Base-by-base conservation (phyloP, 371 early-diverging fungal genomes). In the Coemansia sp. region DNA sequence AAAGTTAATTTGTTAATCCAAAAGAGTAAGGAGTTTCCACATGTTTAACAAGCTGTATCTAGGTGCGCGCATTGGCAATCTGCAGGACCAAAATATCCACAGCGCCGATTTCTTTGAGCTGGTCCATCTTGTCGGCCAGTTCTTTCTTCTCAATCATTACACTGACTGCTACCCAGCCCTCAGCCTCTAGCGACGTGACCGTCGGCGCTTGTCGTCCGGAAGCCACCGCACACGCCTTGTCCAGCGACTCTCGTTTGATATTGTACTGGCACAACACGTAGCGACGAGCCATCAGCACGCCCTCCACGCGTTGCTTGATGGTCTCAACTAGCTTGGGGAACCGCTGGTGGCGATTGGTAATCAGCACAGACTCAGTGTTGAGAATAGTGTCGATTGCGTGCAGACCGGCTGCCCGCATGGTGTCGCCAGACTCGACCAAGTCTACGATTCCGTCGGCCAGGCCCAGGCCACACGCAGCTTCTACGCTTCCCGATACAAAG, bases 401-500 rank as follows among this genome's bases (percentile, higher is more conserved):
- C 37, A 98, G 87, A 13, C 95, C 95, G 18, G 97, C 97, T n/a
- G 96, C 97, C 63, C 92, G 88, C 97, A 98, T 98, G 4, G 97
- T 96, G 73, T 98, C 97, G 67, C 97, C 98, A 16, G 94, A 93
- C 81, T 98, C 98, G 50, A 90, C 87, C 50, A 86, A 64, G 79
- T 89, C 88, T 86, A 94, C 93, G 69, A 98, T 94, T 18, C 90
- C 97, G 77, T 98, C 97, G 16, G 98, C 97, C 26, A 98, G 87
- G 8, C 98, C 98, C 48, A 98, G 81, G 0, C 93, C 91, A 68
- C 97, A 98, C 4, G 97, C 95, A 10, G 95, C 94, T 76, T 98
- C 97, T 4, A 98, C 98, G 37, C 91, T 91, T 24, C 97, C 98
- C 60, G 87, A 87, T 4, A 97, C 91, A 79, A 92, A 95, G 67